These are phyloP conservation scores for Saccharum officinarum DNA, from an alignment of 176 grass and related monocot genomes.

Conservation along the genomic window DNA sequence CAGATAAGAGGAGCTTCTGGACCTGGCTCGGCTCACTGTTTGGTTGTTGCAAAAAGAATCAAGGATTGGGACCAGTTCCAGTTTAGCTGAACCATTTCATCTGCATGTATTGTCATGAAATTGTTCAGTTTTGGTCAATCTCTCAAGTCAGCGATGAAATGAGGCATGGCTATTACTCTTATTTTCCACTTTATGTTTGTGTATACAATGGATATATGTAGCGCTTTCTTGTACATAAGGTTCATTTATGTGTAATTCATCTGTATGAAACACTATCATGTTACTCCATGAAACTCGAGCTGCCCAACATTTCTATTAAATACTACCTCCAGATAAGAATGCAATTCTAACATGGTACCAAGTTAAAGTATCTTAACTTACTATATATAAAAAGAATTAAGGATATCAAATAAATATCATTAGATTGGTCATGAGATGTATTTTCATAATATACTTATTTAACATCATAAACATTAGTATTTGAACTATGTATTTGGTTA, in stretches of 20 bases:
- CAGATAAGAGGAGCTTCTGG: constrained; percentile 53
- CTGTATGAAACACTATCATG: constrained; percentile 10
- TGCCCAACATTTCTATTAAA: not conserved
- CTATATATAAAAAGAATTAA: not conserved
- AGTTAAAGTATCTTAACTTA: not conserved
- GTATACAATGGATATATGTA: constrained; percentile 4
- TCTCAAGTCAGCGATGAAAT: constrained; percentile 6
- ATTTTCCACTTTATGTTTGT: constrained; percentile 1
- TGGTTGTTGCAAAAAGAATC: constrained; percentile 48
- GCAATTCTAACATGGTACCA: not conserved
- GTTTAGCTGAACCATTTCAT: constrained; percentile 44
- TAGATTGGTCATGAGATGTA: too few species aligned
- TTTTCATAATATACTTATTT: not conserved
- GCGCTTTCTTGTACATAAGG: constrained; percentile 26
- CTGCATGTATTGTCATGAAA: constrained; percentile 28
- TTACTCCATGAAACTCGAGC: not conserved
- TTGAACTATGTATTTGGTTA: too few species aligned
- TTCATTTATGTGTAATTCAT: constrained; percentile 36
- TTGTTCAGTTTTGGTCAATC: constrained; percentile 11
- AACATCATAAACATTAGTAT: too few species aligned
- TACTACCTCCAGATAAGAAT: too few species aligned
- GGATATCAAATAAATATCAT: too few species aligned
- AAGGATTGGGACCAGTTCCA: constrained; percentile 27
- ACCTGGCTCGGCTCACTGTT: constrained; percentile 71
- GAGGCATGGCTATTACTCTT: not conserved